Conservation (phyloP, 257 asterid genomes). For the Fraxinus excelsior region DNA sequence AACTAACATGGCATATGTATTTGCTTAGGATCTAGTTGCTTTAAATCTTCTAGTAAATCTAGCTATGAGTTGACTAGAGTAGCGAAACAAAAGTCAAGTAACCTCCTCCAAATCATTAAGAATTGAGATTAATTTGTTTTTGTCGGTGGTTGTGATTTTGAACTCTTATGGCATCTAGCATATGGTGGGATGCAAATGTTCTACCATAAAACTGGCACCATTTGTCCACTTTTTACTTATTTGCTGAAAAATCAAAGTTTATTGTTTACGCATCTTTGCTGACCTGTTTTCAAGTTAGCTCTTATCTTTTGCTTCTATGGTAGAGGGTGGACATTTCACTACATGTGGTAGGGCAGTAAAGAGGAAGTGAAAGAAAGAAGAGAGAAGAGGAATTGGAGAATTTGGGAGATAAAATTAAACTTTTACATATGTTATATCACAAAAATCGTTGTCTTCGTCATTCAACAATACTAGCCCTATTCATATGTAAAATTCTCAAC, state of each 20-base stretch:
- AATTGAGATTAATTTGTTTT: not conserved
- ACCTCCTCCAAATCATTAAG: not conserved
- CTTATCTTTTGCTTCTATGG: not conserved
- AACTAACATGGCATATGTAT: not conserved
- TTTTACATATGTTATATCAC: not conserved
- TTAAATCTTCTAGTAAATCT: not conserved
- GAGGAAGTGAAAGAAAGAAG: not conserved
- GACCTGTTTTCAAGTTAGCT: not conserved
- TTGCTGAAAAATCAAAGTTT: not conserved
- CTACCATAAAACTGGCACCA: not conserved
- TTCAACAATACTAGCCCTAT: not conserved
- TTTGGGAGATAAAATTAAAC: not conserved
- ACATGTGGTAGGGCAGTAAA: not conserved
- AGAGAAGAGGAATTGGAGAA: not conserved
- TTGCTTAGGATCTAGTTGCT: not conserved
- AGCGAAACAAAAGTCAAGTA: not conserved
- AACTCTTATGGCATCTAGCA: not conserved
- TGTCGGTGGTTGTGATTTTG: not conserved
- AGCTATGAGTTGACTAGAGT: not conserved
- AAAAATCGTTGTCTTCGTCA: not conserved
- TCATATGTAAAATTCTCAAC: not conserved
- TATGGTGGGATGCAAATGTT: not conserved
- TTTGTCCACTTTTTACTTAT: not conserved
- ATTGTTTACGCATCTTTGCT: not conserved
- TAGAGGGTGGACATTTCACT: not conserved